phyloP scores from a whole-genome alignment of 129 eudicot genomes.

The Rutidosis leptorrhynchoides region DNA sequence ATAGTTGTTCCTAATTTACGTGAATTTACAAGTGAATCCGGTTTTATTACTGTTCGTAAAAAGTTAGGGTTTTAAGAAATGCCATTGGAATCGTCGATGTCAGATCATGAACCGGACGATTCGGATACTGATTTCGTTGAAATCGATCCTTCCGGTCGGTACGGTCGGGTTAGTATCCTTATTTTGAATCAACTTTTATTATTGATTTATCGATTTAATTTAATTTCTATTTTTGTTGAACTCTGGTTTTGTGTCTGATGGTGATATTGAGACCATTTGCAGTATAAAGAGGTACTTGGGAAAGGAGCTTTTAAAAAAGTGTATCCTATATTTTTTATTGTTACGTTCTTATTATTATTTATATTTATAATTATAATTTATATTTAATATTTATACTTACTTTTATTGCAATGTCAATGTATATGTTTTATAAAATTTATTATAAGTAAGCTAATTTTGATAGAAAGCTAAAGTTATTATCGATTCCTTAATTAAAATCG shows the following conservation, averaged over 20 bases:
- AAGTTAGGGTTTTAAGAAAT: conserved; percentile 27
- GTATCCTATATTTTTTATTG: conserved; percentile 12
- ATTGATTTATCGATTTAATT: neutral
- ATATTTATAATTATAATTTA: neutral
- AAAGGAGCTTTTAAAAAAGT: conserved; percentile 96
- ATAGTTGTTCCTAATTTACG: neutral
- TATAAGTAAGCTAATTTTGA: neutral
- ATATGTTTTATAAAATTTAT: too few relatives aligned
- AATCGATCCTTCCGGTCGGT: conserved; percentile 83
- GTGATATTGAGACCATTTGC: conserved; percentile 37
- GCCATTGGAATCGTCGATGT: conserved; percentile 42
- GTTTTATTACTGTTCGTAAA: neutral
- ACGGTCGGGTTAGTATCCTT: conserved; percentile 81
- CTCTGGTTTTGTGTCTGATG: neutral
- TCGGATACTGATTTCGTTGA: conserved; percentile 68
- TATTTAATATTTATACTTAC: too few relatives aligned
- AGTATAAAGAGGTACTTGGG: conserved; percentile 90
- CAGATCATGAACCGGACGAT: conserved; percentile 66
- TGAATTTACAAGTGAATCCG: neutral
- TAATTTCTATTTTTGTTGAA: neutral
- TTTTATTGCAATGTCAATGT: neutral
- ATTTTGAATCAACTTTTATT: neutral
- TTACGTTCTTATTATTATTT: neutral
- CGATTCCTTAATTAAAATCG: neutral
- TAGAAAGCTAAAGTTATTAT: neutral